Conservation (phyloP, 2,329 filamentous ascomycete genomes). For the Nemania sp. region DNA sequence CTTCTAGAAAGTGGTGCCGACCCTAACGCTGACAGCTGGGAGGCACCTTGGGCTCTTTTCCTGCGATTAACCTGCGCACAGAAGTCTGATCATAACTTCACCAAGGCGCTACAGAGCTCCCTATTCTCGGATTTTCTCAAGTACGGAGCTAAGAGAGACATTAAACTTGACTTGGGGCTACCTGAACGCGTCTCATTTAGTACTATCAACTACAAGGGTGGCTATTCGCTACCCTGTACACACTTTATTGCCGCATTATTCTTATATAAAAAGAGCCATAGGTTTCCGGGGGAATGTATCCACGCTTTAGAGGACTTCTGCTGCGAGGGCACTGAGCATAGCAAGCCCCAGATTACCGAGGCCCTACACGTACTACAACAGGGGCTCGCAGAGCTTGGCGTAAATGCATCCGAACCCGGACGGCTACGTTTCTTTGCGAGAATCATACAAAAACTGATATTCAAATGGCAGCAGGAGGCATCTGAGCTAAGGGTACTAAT, state of each 20-base stretch:
- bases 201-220: background rate
- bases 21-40: background rate
- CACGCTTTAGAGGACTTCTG: too few relatives aligned
- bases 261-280: conserved; percentile 8
- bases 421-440: too few relatives aligned
- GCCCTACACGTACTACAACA: too few relatives aligned
- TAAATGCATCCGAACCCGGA: too few relatives aligned
- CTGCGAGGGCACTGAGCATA: too few relatives aligned
- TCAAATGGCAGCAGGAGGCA: too few relatives aligned
- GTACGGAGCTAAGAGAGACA: background rate
- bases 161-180: background rate
- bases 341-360: too few relatives aligned
- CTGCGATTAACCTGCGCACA: background rate
- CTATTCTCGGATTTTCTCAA: conserved; percentile 13
- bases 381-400: too few relatives aligned
- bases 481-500: too few relatives aligned
- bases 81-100: conserved; percentile 6
- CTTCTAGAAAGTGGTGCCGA: conserved; percentile 7
- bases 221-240: background rate
- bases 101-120: background rate
- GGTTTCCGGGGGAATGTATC: too few relatives aligned
- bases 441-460: too few relatives aligned
- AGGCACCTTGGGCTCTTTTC: conserved; percentile 9
- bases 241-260: conserved; percentile 3
- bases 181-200: too few relatives aligned